These are phyloP conservation scores for Glycine soja DNA, from an alignment of 306 rosid genomes.

Conservation along the genomic window DNA sequence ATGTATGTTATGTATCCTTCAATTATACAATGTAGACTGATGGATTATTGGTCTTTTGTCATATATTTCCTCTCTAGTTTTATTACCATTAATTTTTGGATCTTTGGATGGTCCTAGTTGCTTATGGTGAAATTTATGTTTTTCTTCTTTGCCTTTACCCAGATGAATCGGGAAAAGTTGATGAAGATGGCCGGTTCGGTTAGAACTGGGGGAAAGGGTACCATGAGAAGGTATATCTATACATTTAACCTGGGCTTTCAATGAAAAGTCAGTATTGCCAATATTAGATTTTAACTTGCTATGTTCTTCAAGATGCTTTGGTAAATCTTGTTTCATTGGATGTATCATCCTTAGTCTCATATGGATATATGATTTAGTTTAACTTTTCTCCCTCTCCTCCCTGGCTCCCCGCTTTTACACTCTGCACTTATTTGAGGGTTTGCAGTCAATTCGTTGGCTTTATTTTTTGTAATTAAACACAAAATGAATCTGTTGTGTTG, in stretches of 20 bases:
- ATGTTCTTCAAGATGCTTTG: slow-evolving; percentile 13
- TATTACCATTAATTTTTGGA: not conserved
- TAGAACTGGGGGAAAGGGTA: slow-evolving; percentile 97
- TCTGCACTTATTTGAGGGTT: not conserved
- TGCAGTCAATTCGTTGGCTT: not conserved
- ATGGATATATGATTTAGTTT: not conserved
- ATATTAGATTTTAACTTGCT: not conserved
- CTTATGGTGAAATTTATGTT: slow-evolving; percentile 17
- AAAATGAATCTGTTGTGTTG: not conserved
- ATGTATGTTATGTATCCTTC: too few species aligned
- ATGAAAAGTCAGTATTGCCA: not conserved
- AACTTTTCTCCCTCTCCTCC: not conserved
- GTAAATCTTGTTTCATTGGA: not conserved
- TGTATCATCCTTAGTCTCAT: not conserved
- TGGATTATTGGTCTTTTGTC: too few species aligned
- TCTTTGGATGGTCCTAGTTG: not conserved
- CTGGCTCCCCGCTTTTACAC: not conserved
- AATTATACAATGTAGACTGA: too few species aligned
- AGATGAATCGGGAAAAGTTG: slow-evolving; percentile 88
- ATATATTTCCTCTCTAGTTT: too few species aligned
- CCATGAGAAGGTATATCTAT: slow-evolving; percentile 75
- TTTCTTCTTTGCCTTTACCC: not conserved
- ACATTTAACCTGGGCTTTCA: not conserved
- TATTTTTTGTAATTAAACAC: not conserved
- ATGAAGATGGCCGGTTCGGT: slow-evolving; percentile 97